A percentile compares a stretch with the other conserved stretches of the same genome.
Evolutionary conservation across 768 basidiomycete species (phyloP).

Genomic region (Mycena vulgaris): DNA sequence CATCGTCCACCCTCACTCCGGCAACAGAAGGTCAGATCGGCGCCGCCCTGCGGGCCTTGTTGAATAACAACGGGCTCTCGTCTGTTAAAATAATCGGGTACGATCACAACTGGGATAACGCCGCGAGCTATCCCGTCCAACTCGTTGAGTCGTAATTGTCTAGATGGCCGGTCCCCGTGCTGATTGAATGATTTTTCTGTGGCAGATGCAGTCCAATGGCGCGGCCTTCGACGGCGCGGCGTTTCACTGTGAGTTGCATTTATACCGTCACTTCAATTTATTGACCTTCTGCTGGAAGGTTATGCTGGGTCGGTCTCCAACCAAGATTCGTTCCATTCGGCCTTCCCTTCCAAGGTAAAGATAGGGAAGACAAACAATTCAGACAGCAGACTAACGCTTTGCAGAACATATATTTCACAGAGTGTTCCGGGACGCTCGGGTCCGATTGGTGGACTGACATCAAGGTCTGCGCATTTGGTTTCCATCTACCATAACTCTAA

Average conservation of each 20-base stretch:
- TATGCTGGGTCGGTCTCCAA: slow-evolving; percentile 24
- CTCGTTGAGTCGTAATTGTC: slow-evolving; percentile 36
- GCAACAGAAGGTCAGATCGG: slow-evolving; percentile 74
- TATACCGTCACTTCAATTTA: background rate
- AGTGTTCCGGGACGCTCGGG: slow-evolving; percentile 13
- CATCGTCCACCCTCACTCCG: slow-evolving; percentile 47
- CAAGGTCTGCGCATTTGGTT: slow-evolving; percentile 62
- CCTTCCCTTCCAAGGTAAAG: slow-evolving; percentile 26
- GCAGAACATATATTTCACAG: slow-evolving; percentile 23
- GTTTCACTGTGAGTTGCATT: slow-evolving; percentile 50
- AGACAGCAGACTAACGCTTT: slow-evolving; percentile 58
- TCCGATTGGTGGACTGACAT: slow-evolving; percentile 72
- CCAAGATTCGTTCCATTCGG: slow-evolving; percentile 23
- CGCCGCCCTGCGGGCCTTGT: slow-evolving; percentile 65
- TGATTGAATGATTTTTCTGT: background rate
- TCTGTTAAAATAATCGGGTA: slow-evolving; percentile 72
- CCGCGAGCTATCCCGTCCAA: slow-evolving; percentile 73
- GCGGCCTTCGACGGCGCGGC: slow-evolving; percentile 74
- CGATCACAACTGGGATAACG: slow-evolving; percentile 84
- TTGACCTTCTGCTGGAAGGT: background rate
- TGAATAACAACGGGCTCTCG: slow-evolving; percentile 74
- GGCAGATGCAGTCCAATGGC: slow-evolving; percentile 67
- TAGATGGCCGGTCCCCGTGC: background rate
- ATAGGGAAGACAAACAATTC: slow-evolving; percentile 37
- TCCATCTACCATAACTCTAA: background rate